Conservation (phyloP, 306 rosid genomes). For the Prinsepia uniflora region DNA sequence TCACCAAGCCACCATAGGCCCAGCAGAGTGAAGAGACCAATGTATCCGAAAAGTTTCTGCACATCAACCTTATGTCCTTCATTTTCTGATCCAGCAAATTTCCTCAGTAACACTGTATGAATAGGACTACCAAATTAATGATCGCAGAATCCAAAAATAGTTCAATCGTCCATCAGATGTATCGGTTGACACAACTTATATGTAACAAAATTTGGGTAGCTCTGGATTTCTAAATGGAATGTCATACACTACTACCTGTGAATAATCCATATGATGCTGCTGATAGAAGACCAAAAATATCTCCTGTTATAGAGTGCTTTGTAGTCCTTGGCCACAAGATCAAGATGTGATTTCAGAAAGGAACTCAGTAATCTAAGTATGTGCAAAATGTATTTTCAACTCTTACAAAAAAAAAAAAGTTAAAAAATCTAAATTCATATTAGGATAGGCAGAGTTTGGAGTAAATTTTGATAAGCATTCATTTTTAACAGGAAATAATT, state of each 20-base stretch:
- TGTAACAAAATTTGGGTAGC: background rate
- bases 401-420: background rate
- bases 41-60: slow-evolving; percentile 64
- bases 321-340: slow-evolving; percentile 37
- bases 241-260: slow-evolving; percentile 54
- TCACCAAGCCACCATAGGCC: slow-evolving; percentile 89
- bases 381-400: background rate
- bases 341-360: slow-evolving; percentile 9
- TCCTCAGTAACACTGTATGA: slow-evolving; percentile 61
- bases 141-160: slow-evolving; percentile 4
- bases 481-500: background rate
- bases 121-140: slow-evolving; percentile 13
- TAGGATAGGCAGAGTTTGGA: background rate
- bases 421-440: background rate
- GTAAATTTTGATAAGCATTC: background rate
- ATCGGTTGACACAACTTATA: background rate
- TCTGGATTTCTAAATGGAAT: slow-evolving; percentile 2
- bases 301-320: slow-evolving; percentile 52
- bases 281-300: slow-evolving; percentile 58
- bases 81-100: slow-evolving; percentile 61
- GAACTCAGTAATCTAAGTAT: background rate
- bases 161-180: background rate
- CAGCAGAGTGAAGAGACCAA: slow-evolving; percentile 65
- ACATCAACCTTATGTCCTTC: slow-evolving; percentile 63
- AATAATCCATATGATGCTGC: slow-evolving; percentile 61